A percentile compares a stretch with the other conserved stretches of the same genome.
Conservation (phyloP, 2,329 filamentous ascomycete genomes). For the Curvularia spicifera region DNA sequence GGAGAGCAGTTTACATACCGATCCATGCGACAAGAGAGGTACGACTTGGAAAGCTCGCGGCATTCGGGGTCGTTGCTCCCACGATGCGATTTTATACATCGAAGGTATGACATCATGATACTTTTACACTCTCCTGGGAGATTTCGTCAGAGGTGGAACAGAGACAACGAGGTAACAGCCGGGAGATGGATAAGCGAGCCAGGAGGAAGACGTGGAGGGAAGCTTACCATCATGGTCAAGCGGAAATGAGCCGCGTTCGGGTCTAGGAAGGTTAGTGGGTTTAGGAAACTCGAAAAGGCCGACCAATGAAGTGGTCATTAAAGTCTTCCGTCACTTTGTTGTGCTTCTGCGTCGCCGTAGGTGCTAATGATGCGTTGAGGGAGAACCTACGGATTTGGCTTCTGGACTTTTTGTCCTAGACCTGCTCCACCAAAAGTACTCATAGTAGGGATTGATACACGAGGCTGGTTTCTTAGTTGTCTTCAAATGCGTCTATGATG, state of each 20-base stretch:
- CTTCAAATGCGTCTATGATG: background rate
- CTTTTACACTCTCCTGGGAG: constrained; percentile 85
- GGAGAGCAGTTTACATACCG: constrained; percentile 63
- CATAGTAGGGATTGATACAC: constrained; percentile 50
- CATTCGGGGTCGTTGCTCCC: constrained; percentile 89
- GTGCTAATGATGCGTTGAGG: background rate
- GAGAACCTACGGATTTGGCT: constrained; percentile 70
- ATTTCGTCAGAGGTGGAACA: constrained; percentile 22
- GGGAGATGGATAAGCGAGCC: constrained; percentile 38
- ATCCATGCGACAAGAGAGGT: constrained; percentile 93
- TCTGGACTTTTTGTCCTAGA: constrained; percentile 66
- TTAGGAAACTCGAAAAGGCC: constrained; percentile 12
- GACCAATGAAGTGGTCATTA: no score
- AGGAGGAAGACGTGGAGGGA: constrained; percentile 48
- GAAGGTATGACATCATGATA: constrained; percentile 83
- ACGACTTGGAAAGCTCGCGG: constrained; percentile 83
- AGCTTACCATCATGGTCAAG: constrained; percentile 82
- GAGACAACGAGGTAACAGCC: constrained; percentile 1
- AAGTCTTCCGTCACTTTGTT: background rate
- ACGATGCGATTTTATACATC: constrained; percentile 81
- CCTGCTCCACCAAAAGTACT: constrained; percentile 75
- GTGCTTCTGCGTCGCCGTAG: background rate
- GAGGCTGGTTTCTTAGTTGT: no score
- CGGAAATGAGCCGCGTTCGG: constrained; percentile 93
- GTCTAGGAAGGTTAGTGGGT: constrained; percentile 58